Percentiles rank a stretch among this genome's conserved stretches.
Conservation (phyloP, 179 eudicot species). For the Silene vulgaris region DNA sequence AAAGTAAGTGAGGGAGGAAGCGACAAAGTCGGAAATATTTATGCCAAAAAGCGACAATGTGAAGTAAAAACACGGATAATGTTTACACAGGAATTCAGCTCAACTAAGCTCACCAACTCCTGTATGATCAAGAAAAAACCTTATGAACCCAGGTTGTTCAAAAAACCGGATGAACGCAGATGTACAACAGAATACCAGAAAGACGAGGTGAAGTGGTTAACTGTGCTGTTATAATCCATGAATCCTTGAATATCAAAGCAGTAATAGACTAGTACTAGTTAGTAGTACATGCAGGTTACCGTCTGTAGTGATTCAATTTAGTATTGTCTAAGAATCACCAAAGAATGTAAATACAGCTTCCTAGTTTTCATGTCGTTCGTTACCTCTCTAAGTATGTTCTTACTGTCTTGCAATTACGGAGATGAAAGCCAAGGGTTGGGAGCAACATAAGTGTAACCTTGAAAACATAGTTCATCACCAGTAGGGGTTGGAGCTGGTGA, state of each 20-base stretch:
- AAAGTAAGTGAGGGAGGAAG: too few species aligned
- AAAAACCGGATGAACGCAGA: background rate
- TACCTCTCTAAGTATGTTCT: conserved; percentile 9
- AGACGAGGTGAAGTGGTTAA: too few species aligned
- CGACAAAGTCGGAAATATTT: too few species aligned
- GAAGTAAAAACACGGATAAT: too few species aligned
- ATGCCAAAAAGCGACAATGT: too few species aligned
- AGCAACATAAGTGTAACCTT: conserved; percentile 73
- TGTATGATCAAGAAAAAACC: too few species aligned
- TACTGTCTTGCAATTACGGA: conserved; percentile 10
- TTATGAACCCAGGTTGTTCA: too few species aligned
- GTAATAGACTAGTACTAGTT: background rate
- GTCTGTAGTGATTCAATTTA: background rate
- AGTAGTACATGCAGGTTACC: background rate
- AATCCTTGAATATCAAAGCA: background rate
- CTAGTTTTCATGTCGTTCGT: conserved; percentile 2
- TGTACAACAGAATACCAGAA: too few species aligned
- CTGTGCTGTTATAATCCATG: background rate
- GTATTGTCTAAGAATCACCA: background rate
- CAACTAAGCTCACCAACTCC: background rate
- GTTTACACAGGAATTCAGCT: background rate
- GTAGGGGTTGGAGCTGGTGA: conserved; percentile 88
- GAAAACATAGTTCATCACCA: conserved; percentile 59
- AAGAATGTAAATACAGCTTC: conserved; percentile 17
- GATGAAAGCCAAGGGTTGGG: conserved; percentile 82